Evolutionary conservation across 2,329 filamentous ascomycete species (phyloP), one percentile per base, ranked within the genome.

Genomic region (Arthrobotrys sphaeroides): DNA sequence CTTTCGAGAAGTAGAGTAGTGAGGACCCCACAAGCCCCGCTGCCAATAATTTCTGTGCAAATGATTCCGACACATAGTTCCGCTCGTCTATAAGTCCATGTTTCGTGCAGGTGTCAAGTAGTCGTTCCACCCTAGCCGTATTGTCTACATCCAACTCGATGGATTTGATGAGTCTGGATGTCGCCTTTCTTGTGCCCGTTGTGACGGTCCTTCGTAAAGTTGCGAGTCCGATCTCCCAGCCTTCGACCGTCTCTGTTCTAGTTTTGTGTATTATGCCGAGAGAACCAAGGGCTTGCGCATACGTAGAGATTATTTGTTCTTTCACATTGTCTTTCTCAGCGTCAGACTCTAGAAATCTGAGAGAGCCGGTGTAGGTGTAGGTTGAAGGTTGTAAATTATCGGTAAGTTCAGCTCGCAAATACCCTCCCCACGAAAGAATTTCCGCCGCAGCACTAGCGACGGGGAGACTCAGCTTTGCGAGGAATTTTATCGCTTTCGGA

Each of bases 201-300:
- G 72, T 75, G 45, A 24, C 51, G 9, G 49, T 68, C 20, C 72
- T 55, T 22, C 64, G 69, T 10, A 75, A 64, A 7, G 72, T 69
- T 40, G 64, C 64, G 2, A 75, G 64, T 3, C 72, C 72, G 10
- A 75, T 53, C 55, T 75, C 72, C 72, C 72, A 75, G 10, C 72
- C 72, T 26, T 75, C 72, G 4, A 75, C 26, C 2, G 38, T 43
- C 20, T 59, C 53, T 12, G 33, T 42, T 38, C 47, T 47, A 1
- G 26, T 43, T 24, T 60, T 47, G 24, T 69, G 72, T 10, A 75
- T 45, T 18, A 61, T 38, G 13, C 59, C 72, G n/a, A 75, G 31
- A 28, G 72, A 40, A 10, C 57, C 72, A 13, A 75, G 36, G 20
- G 72, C 72, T 26, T 69, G 28, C 1, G 72, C 55, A 51, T 75